Base-by-base conservation (phyloP, 2,329 filamentous ascomycete genomes). In the Annulohypoxylon truncatum region DNA sequence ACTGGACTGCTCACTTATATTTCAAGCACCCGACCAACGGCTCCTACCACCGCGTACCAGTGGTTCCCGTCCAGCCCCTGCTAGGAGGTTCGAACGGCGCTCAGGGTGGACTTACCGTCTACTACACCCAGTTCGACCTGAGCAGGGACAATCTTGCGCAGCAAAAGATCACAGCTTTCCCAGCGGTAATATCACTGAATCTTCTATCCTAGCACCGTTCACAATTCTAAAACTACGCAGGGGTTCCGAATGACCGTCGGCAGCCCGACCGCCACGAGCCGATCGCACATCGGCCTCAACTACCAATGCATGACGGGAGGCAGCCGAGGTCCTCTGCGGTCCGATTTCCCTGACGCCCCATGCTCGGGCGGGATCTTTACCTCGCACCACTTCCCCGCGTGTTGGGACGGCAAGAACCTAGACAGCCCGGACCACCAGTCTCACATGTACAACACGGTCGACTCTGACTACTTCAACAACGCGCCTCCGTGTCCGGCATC, bases 201-300 rank as follows among this genome's bases (percentile, higher is more conserved):
- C 8, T 28, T 28, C 12, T 26, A 3, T 51, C 20, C n/a, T 13
- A 20, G 29, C 3, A 13, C 28, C 2, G 26, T 31, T 64, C 10
- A 20, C 20, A 4, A 8, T 12, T 62, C 64, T 75, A 55, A 71
- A 24, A 3, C 28, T 48, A 40, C 44, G 3, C 46, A 79, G 78
- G 80, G 81, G 6, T 83, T 83, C 76, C 78, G 81, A 47, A 82
- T 82, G 81, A 78, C 79, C 6, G 77, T 82, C 22, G 81, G 81
- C 58, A 79, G 74, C 53, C 74, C 74, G 10, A 70, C 74, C n/a
- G 73, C 20, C 75, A 79, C 68, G 28, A 12, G 26, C 42, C 48
- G 61, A 46, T 15, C 20, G 29, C 76, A 79, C 67, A 72, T 77
- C 61, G 77, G 78, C 3, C 77, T 83, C 57, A 71, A 77, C 38